These are phyloP conservation scores for Oryza brachyantha DNA, from an alignment of 176 grass and related monocot genomes.

Conservation along the genomic window DNA sequence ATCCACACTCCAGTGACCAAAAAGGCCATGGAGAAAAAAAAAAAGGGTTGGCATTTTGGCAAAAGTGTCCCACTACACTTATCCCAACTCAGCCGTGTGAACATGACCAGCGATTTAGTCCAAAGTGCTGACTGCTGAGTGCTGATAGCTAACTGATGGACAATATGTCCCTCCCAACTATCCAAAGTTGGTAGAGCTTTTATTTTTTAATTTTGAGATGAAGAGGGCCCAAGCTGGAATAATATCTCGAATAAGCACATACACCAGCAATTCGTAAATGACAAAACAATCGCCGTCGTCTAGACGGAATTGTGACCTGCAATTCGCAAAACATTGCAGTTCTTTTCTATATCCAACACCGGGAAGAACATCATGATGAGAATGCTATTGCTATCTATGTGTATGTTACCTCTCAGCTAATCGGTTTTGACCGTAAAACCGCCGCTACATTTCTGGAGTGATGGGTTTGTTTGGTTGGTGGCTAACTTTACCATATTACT, in stretches of 20 bases:
- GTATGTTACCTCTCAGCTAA: too few species aligned
- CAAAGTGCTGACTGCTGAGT: slow-evolving; percentile 16
- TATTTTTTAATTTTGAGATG: not conserved
- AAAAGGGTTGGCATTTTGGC: not conserved
- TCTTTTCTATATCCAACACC: not conserved
- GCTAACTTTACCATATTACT: too few species aligned
- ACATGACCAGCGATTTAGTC: slow-evolving; percentile 13
- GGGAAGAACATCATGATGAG: not conserved
- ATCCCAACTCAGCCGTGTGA: slow-evolving; percentile 24
- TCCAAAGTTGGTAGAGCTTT: not conserved
- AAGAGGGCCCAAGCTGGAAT: not conserved
- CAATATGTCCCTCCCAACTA: not conserved
- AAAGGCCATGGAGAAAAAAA: slow-evolving; percentile 17
- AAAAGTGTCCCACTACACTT: not conserved
- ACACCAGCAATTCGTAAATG: not conserved
- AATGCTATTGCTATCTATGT: not conserved
- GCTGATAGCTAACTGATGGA: not conserved
- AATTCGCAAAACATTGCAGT: not conserved
- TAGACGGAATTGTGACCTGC: not conserved
- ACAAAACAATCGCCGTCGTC: not conserved
- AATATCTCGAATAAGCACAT: not conserved
- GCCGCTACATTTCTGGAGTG: too few species aligned
- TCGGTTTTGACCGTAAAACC: too few species aligned
- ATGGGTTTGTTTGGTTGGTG: too few species aligned
- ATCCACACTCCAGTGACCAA: not conserved